phyloP scores from a whole-genome alignment of 768 basidiomycete genomes.

The Nidularia pulvinata region DNA sequence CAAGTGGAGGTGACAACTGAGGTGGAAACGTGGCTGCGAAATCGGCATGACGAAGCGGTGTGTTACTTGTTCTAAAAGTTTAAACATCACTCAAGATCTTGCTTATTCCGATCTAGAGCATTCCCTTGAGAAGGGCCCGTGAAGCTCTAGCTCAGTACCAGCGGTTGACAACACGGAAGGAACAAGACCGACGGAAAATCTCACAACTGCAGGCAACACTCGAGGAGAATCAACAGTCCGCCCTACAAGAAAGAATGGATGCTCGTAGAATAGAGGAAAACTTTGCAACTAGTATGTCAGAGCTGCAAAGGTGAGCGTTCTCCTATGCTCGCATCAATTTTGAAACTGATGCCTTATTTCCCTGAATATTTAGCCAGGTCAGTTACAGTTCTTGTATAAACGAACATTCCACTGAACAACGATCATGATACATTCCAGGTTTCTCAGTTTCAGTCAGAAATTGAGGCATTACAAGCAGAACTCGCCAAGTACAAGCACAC shows the following conservation, averaged over 20 bases:
- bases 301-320: background rate
- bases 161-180: slow-evolving; percentile 25
- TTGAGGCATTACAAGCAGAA: background rate
- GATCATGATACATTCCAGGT: no score
- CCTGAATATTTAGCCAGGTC: background rate
- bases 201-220: slow-evolving; percentile 15
- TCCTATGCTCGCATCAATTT: background rate
- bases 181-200: background rate
- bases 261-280: background rate
- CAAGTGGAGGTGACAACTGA: slow-evolving; percentile 37
- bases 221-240: slow-evolving; percentile 23
- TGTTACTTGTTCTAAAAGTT: slow-evolving; percentile 14
- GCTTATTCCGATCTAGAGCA: slow-evolving; percentile 11
- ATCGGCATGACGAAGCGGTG: slow-evolving; percentile 36
- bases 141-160: slow-evolving; percentile 36
- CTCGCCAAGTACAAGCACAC: slow-evolving; percentile 4
- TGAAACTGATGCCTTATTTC: background rate
- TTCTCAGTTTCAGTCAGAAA: background rate
- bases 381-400: background rate
- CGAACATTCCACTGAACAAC: no score
- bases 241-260: background rate
- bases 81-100: background rate
- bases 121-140: slow-evolving; percentile 27
- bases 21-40: slow-evolving; percentile 49
- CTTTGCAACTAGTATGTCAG: background rate